Base-by-base conservation (phyloP, 495 filamentous ascomycete species). In the Aspergillus kassunensis region DNA sequence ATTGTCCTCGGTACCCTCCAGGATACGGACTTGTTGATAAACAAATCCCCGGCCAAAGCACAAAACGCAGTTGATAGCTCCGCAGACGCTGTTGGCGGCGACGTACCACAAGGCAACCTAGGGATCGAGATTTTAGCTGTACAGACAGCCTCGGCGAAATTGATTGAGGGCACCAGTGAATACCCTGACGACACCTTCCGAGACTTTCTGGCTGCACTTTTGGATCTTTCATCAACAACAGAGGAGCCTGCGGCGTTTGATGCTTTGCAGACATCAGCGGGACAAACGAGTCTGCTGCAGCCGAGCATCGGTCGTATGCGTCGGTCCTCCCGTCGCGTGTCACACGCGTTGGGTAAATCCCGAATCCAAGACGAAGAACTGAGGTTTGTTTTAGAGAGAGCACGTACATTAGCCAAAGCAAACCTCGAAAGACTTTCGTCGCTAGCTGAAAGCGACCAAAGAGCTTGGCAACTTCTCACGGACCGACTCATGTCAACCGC, bases 1-100 rank as follows among this genome's bases (percentile, higher is more conserved):
- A 97, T 98, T 48, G 71, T 97, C 16, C 73, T 97, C 2, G 91
- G 96, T 55, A 95, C 90, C 0, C 73, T 97, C 5, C 88, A 95
- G 58, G 87, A 96, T 64, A 91, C 91, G 6, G 92, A 96, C 60
- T 80, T 92, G 41, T 80, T 97, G 12, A 76, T 96, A 44, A 88
- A 87, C 43, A 74, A 79, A 13, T 73, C 78, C 1, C 70, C 69
- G 0, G 61, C 64, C 64, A 70, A 65, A 41, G 62, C 55, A 58
- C 70, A 57, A 47, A 41, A 40, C 43, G 60, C 65, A 11, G 37
- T 60, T 51, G 63, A 55, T 59, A 68, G 57, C 24, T 53, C 56
- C 35, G 58, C 46, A 6, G 75, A 74, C 6, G 54, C 55, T 31
- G 34, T 55, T 30, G 60, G 65, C 60, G 21, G 74, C 82, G 49